These are phyloP conservation scores for Gilbertella persicaria DNA, from an alignment of 371 early-diverging fungal species.

Conservation along the genomic window DNA sequence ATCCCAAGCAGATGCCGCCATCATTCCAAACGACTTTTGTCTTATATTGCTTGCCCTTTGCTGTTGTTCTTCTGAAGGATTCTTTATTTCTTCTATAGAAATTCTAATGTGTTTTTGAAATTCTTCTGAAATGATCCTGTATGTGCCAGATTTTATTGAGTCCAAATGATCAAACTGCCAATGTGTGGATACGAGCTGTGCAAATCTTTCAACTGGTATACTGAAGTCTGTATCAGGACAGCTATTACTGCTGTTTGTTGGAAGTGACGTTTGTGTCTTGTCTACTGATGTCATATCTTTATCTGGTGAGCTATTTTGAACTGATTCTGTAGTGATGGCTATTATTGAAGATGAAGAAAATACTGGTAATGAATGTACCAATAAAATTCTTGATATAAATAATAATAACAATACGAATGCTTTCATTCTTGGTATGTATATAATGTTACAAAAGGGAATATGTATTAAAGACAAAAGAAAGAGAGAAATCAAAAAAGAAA, in stretches of 20 bases:
- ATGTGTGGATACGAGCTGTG: slow-evolving; percentile 43
- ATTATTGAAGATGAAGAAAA: slow-evolving; percentile 4
- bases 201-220: slow-evolving; percentile 33
- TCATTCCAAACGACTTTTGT: slow-evolving; percentile 13
- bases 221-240: slow-evolving; percentile 13
- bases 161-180: slow-evolving; percentile 51
- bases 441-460: slow-evolving; percentile 11
- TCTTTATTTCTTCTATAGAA: slow-evolving; percentile 9
- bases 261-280: not conserved
- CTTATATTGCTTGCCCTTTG: not conserved
- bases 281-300: slow-evolving; percentile 1
- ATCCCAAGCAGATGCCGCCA: slow-evolving; percentile 8
- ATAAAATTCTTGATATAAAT: slow-evolving; percentile 5
- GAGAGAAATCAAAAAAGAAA: slow-evolving; percentile 7
- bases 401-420: slow-evolving; percentile 3
- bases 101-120: slow-evolving; percentile 39
- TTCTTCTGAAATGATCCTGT: slow-evolving; percentile 30
- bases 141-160: slow-evolving; percentile 30
- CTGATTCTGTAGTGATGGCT: slow-evolving; percentile 1
- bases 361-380: slow-evolving; percentile 9
- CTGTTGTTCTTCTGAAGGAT: not conserved
- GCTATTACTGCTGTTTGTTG: not conserved
- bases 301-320: slow-evolving; percentile 1
- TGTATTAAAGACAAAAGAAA: slow-evolving; percentile 4
- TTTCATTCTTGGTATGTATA: slow-evolving; percentile 13